These are phyloP conservation scores for Nyctanthes arbortristis DNA, from an alignment of 257 asterid genomes.

Conservation along the genomic window DNA sequence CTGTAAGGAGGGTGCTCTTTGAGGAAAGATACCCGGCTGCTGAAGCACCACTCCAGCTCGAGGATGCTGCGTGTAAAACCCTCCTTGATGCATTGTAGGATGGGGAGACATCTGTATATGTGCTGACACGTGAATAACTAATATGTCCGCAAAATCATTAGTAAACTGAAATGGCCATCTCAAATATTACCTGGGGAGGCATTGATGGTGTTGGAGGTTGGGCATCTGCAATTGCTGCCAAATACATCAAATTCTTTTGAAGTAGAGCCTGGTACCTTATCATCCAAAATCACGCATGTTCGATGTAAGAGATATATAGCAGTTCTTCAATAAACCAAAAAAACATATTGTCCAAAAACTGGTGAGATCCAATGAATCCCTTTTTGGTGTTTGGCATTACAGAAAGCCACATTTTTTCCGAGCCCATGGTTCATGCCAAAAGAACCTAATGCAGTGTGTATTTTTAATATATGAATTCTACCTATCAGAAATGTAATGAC, in stretches of 20 bases:
- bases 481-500: background rate
- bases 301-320: background rate
- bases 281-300: constrained; percentile 20
- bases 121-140: constrained; percentile 17
- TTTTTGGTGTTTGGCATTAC: background rate
- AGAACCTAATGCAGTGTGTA: background rate
- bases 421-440: background rate
- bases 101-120: constrained; percentile 68
- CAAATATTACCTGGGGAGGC: constrained; percentile 62
- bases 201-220: constrained; percentile 81
- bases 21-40: constrained; percentile 64
- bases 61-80: constrained; percentile 77
- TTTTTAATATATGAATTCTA: background rate
- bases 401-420: background rate
- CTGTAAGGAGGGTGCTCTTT: constrained; percentile 41
- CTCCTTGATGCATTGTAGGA: constrained; percentile 77
- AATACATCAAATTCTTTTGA: constrained; percentile 91
- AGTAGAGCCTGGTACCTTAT: constrained; percentile 89
- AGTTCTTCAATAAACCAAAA: background rate
- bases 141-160: background rate
- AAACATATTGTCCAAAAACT: background rate
- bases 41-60: constrained; percentile 68
- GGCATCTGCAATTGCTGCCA: constrained; percentile 96
- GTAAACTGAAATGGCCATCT: background rate
- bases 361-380: background rate